Evolutionary conservation across 2,329 filamentous ascomycete species (phyloP), one percentile per base, ranked within the genome.

Genomic region (Ceratocystiopsis minuta): DNA sequence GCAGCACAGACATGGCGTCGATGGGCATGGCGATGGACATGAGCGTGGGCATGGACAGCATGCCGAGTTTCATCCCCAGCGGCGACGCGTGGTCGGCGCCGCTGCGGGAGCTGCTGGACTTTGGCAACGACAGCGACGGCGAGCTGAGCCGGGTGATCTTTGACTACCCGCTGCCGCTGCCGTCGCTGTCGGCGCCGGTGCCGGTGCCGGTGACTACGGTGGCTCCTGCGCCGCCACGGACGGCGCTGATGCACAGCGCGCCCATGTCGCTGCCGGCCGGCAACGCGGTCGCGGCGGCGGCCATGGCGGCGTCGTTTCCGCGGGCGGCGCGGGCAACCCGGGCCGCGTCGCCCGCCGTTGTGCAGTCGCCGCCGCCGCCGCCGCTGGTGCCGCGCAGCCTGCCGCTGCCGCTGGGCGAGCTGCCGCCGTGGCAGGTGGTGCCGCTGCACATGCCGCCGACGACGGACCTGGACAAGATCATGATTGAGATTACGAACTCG

Each of bases 401-500:
- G 6, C n/a, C 36, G 6, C 16, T 6, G 17, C 13, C 24, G 24
- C 20, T 16, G 6, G 20, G 37, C 10, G 33, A 36, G 2, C 15
- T 17, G 9, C 38, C 35, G 1, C 34, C 40, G 1, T 44, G 46
- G 46, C 37, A 42, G 18, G 18, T 17, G 6, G 31, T 46, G 14
- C 44, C 44, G 13, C 38, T 45, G 13, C 44, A 48, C 24, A 38
- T 46, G 2, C 37, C 39, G 9, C 37, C 44, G 2, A 41, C 33
- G 12, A 43, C 38, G 4, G 42, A 42, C 24, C 15, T 46, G 14
- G 44, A 46, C 13, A 38, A 35, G 1, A 24, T 46, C 16, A 43
- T 46, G 2, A 37, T 44, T 15, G 37, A 42, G 6, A 39, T 38
- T 5, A 46, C 44, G 2, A 39, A 43, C 17, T 44, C 36, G 13